Evolutionary conservation across 176 grass and related monocot genomes (phyloP), one percentile per base, ranked within the genome.

Genomic region (Carex myosuroides): DNA sequence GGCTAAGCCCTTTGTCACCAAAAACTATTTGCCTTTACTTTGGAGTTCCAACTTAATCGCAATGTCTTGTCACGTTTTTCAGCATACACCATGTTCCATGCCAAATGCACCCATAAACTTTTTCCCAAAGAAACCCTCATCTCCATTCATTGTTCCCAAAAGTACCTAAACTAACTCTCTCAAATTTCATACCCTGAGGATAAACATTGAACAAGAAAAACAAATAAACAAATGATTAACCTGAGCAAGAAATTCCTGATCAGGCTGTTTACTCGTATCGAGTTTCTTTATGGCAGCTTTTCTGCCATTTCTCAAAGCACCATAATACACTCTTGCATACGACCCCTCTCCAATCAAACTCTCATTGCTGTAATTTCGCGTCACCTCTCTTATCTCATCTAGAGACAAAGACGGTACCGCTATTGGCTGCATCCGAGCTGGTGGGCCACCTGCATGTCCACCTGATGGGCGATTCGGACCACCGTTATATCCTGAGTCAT

Each of bases 301-400:
- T 48, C 73, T 84, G 7, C 92, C 94, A 57, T 88, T 88, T 70
- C 56, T 91, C 63, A 97, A 87, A 16, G 86, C 85, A 76, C 88
- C 94, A 55, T 87, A 81, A 88, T 88, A 97, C 50, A 97, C 92
- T 85, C 90, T 89, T 0, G 92, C 83, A 58, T 92, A 97, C 0
- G 92, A 97, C 22, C 94, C 90, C 81, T 97, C 94, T 22, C 94
- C 94, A 17, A 94, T 84, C 13, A 97, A 86, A 44, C 68, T 66
- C 39, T 90, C 90, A 57, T 35, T 94, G 92, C 87, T 92, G 81
- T 94, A 97, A 83, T 88, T 97, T 13, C 80, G 85, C 33, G 94
- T 94, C 50, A 91, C 89, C 56, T 88, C 88, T 74, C 69, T 97
- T 60, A 94, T 32, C 66, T 97, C 92, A 22, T 94, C 94, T 5